Evolutionary conservation across 73 alveolate genomes (phyloP), one percentile per base, ranked within the genome.

Genomic region (Paramecium biaurelia): DNA sequence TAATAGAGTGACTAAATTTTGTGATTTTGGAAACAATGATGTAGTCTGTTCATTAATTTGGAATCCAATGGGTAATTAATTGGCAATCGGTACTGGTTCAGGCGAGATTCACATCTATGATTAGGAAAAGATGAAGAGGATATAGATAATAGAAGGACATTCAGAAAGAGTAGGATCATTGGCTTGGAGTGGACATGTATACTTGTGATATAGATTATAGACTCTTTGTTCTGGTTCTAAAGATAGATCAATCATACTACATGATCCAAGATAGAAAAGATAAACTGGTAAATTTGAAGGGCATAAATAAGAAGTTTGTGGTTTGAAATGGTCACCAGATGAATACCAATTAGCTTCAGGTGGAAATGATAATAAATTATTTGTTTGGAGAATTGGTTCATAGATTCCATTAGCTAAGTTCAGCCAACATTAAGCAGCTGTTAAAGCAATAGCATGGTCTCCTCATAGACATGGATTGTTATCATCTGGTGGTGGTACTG

Each of bases 401-500:
- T 79, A 76, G 72, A 94, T 88, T 86, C 98, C 97, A 38, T 23
- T 94, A 15, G 90, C 92, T 18, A 92, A 92, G 70, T 92, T 70
- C 24, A 43, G 89, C 15, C 96, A 97, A 79, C 99, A 98, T 86
- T 56, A 92, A 41, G 99, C 99, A 1, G 99, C 99, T 21, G 99
- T 98, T 1, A 98, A 98, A 79, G 99, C 99, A 3, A 96, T 98
- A n/a, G 99, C 98, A 11, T 98, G 99, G 99, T 93, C 98, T 7
- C 99, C 99, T 37, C 99, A 96, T 86, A 96, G 95, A 70, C 95
- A 94, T 92, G 97, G 97, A 41, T 92, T 98, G 35, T 87, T 98
- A 18, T 98, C 98, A 1, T 89, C 98, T 1, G 99, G 99, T 15
- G 99, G 99, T 8, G 99, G 99, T 24, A 96, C 99, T 30, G 99